Percentiles rank a stretch among this genome's conserved stretches.
Evolutionary conservation across 176 grass and related monocot species (phyloP).

Genomic region (Oryza australiensis): DNA sequence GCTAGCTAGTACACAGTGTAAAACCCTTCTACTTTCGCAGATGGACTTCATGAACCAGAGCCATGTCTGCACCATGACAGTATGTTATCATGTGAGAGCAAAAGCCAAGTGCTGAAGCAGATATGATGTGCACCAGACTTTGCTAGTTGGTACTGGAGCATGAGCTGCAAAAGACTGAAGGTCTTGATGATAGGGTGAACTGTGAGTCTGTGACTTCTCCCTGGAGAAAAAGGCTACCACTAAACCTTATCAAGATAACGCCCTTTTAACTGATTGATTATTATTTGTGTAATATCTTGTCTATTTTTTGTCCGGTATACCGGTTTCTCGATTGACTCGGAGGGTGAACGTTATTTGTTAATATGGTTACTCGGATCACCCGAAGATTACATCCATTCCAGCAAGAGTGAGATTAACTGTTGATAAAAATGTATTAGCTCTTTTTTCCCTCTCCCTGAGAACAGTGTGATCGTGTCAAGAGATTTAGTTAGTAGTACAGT

Average conservation of each 20-base stretch:
- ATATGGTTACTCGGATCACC: constrained; percentile 47
- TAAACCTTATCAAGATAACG: constrained; percentile 29
- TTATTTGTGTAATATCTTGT: constrained; percentile 29
- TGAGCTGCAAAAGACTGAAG: constrained; percentile 14
- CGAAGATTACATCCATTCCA: constrained; percentile 2
- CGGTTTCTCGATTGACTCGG: constrained; percentile 21
- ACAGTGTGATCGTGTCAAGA: constrained; percentile 13
- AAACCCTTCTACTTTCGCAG: constrained; percentile 23
- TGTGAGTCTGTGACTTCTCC: constrained; percentile 26
- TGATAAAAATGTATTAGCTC: constrained; percentile 37
- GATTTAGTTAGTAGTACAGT: constrained; percentile 27
- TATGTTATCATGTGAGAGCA: constrained; percentile 36
- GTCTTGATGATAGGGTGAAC: neutral
- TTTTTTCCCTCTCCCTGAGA: neutral
- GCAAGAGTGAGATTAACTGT: constrained; percentile 35
- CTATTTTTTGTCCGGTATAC: constrained; percentile 24
- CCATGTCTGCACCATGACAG: neutral
- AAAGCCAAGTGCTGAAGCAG: constrained; percentile 25
- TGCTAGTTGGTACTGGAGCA: constrained; percentile 31
- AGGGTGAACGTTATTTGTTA: constrained; percentile 42
- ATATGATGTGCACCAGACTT: constrained; percentile 13
- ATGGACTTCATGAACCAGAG: neutral
- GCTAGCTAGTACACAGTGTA: neutral
- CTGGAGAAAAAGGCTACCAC: constrained; percentile 15
- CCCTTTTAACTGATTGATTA: constrained; percentile 28